These are phyloP conservation scores for Lodderomyces oxycetoniae DNA, from an alignment of 1,139 yeast species.

Conservation along the genomic window DNA sequence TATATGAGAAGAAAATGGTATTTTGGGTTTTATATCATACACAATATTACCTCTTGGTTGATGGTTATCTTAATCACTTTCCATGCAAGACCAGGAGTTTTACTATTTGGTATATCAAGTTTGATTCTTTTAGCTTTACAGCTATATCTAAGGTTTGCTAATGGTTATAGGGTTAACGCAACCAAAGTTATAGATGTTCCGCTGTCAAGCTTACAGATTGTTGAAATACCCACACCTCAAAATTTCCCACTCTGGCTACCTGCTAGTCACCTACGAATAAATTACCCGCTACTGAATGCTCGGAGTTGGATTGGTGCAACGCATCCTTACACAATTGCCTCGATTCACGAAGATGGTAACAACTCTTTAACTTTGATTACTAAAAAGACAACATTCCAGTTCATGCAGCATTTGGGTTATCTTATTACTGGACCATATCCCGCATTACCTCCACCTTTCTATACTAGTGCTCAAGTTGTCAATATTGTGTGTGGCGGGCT, in stretches of 20 bases:
- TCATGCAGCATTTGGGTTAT: constrained; percentile 16
- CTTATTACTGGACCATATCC: constrained; percentile 28
- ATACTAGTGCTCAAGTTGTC: constrained; percentile 46
- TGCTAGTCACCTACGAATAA: constrained; percentile 36
- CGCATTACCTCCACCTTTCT: constrained; percentile 24
- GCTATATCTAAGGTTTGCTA: constrained; percentile 19
- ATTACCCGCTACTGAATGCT: constrained; percentile 15
- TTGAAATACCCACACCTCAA: constrained; percentile 23
- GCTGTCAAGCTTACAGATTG: constrained; percentile 22
- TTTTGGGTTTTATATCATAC: constrained; percentile 30
- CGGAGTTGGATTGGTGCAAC: constrained; percentile 29
- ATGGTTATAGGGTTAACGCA: constrained; percentile 10
- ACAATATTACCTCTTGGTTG: constrained; percentile 27
- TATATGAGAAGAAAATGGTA: constrained; percentile 24
- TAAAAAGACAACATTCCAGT: constrained; percentile 18
- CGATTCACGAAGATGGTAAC: constrained; percentile 13
- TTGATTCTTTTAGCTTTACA: constrained; percentile 23
- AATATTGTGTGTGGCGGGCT: constrained; percentile 78
- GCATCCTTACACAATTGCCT: constrained; percentile 37
- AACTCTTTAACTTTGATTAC: constrained; percentile 24
- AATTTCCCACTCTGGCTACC: constrained; percentile 27
- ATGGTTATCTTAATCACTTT: constrained; percentile 30
- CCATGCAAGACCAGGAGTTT: constrained; percentile 45
- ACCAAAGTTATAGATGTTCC: constrained; percentile 12
- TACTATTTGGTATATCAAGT: constrained; percentile 19